Base-by-base conservation (phyloP, 345 rosid genomes). In the Noccaea bulbosa region DNA sequence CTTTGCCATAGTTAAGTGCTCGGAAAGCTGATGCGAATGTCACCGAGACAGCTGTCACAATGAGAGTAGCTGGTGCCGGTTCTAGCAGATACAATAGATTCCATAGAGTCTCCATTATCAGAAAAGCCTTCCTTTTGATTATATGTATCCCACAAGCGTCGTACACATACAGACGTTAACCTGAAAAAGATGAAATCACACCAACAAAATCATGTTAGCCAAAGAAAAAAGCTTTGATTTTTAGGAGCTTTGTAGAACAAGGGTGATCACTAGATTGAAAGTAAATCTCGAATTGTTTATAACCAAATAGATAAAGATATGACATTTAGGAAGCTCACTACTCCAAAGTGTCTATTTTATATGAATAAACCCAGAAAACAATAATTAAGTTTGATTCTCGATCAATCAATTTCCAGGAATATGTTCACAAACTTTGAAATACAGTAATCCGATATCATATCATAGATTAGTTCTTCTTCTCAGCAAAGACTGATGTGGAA, bases 21-120 rank as follows among this genome's bases (percentile, higher is more conserved):
- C 99, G 89, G 73, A 89, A 89, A n/a, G 97, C 99, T 3, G 99
- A 84, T 17, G 90, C 93, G 77, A 94, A 91, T 37, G 99, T 89
- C 56, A 91, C 99, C 3, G 83, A 78, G 15, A 94, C 93, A 14
- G 99, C 99, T 3, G 97, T 91, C 38, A 82, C 14, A 38, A 94
- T 89, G 32, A 91, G 94, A 5, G 96, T 87, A 66, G 83, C 77
- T 1, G 99, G 96, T 1, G 97, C 92, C 70, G 99, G 99, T 80
- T 89, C 97, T 81, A 94, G 61, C 66, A 94, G 77, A 81, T 83
- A 84, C 34, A 91, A 67, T 51, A 91, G 96, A 62, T 80, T 83
- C 96, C 97, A 94, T 71, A 91, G 68, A n/a, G 95, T 49, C 74
- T 94, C 97, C 99, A 91, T 88, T 56, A 68, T 61, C 54, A 17